phyloP scores from a whole-genome alignment of 192 early-diverging fungal genomes.

The Gamsiella multidivaricata region DNA sequence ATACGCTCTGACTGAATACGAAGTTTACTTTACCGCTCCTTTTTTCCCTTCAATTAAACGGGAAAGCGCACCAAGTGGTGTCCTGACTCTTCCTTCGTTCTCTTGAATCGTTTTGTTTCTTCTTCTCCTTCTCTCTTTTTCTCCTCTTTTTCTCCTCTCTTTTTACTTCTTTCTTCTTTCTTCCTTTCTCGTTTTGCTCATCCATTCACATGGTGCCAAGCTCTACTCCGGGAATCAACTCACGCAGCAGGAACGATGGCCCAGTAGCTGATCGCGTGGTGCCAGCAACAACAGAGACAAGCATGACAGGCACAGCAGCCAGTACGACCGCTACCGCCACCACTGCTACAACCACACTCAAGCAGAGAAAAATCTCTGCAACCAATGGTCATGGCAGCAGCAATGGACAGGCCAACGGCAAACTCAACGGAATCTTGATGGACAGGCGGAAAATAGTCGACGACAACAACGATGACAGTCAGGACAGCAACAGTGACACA shows the following conservation, averaged over 20 bases:
- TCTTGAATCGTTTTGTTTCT: not conserved
- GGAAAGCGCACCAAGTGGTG: not conserved
- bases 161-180: not conserved
- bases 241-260: not conserved
- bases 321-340: slow-evolving; percentile 20
- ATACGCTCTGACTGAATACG: too few species aligned
- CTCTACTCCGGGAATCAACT: slow-evolving; percentile 1
- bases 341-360: slow-evolving; percentile 15
- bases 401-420: slow-evolving; percentile 4
- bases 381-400: slow-evolving; percentile 7
- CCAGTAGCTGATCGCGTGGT: not conserved
- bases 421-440: slow-evolving; percentile 14
- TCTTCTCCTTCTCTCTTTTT: not conserved
- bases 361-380: not conserved
- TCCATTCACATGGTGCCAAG: slow-evolving; percentile 12
- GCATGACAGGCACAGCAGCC: not conserved
- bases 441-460: slow-evolving; percentile 8
- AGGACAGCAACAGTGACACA: slow-evolving; percentile 3
- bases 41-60: not conserved
- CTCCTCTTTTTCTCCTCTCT: not conserved
- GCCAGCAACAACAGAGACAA: slow-evolving; percentile 3
- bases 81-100: too few species aligned
- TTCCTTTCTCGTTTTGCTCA: not conserved
- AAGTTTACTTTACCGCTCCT: too few species aligned
- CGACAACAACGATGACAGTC: slow-evolving; percentile 10